Conservation (phyloP, 2,329 filamentous ascomycete species). For the Bipolaris gigantea region DNA sequence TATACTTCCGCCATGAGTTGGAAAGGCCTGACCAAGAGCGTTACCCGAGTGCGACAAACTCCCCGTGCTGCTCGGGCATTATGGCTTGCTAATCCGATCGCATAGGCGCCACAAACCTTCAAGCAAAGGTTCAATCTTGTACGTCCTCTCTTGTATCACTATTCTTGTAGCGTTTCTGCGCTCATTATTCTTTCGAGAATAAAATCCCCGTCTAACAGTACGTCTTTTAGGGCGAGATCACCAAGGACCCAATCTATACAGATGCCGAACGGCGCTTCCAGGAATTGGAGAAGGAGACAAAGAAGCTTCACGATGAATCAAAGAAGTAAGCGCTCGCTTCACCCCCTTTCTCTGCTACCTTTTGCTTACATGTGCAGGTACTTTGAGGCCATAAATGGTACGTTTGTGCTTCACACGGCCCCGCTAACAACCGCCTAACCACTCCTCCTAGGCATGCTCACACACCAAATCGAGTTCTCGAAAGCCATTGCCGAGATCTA, state of each 20-base stretch:
- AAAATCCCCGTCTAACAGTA: slow-evolving; percentile 5
- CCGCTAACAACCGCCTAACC: slow-evolving; percentile 19
- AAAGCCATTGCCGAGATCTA: slow-evolving; percentile 95
- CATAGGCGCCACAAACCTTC: slow-evolving; percentile 83
- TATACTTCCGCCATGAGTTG: slow-evolving; percentile 73
- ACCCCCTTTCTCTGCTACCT: background rate
- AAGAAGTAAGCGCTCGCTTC: slow-evolving; percentile 62
- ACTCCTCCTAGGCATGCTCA: slow-evolving; percentile 71
- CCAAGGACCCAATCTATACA: slow-evolving; percentile 91
- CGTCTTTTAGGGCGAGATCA: slow-evolving; percentile 70
- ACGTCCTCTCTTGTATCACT: slow-evolving; percentile 23
- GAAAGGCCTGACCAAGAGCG: slow-evolving; percentile 90
- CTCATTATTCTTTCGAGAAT: slow-evolving; percentile 12
- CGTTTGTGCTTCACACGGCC: slow-evolving; percentile 15
- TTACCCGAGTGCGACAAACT: slow-evolving; percentile 69
- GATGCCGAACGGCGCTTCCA: slow-evolving; percentile 93
- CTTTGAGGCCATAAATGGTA: slow-evolving; percentile 92
- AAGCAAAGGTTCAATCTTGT: slow-evolving; percentile 87
- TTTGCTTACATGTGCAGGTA: slow-evolving; percentile 57
- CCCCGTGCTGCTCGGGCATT: slow-evolving; percentile 13
- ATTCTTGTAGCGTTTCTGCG: slow-evolving; percentile 13
- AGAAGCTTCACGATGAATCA: slow-evolving; percentile 94
- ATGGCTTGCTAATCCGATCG: slow-evolving; percentile 25
- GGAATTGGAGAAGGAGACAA: slow-evolving; percentile 93
- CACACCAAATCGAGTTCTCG: slow-evolving; percentile 97